A percentile compares a stretch with the other conserved stretches of the same genome.
Conservation (phyloP, 2,329 filamentous ascomycete genomes). For the Lasiodiplodia sp. region DNA sequence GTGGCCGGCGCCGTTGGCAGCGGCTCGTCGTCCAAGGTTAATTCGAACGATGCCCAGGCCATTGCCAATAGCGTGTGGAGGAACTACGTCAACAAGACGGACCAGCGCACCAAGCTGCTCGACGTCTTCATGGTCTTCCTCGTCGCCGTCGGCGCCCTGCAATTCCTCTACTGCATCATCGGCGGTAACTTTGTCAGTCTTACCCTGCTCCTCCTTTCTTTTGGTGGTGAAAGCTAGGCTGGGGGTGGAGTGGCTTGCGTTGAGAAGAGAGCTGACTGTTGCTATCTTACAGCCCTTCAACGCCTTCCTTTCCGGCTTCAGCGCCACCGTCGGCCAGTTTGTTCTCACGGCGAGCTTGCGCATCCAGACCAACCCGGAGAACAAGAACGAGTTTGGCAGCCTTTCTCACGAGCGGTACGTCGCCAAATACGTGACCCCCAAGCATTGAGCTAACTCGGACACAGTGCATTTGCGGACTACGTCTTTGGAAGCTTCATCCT, state of each 20-base stretch:
- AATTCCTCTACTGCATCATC: slow-evolving; percentile 91
- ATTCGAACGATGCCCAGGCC: slow-evolving; percentile 55
- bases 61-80: slow-evolving; percentile 75
- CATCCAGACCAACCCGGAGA: slow-evolving; percentile 88
- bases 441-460: slow-evolving; percentile 3
- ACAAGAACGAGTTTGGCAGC: slow-evolving; percentile 77
- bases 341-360: slow-evolving; percentile 89
- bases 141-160: slow-evolving; percentile 82
- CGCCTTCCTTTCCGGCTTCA: slow-evolving; percentile 95
- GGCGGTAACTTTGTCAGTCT: slow-evolving; percentile 89
- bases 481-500: slow-evolving; percentile 92
- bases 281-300: slow-evolving; percentile 82
- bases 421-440: slow-evolving; percentile 1
- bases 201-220: neutral
- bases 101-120: slow-evolving; percentile 89
- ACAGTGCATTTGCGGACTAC: slow-evolving; percentile 93
- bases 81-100: slow-evolving; percentile 80
- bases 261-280: neutral
- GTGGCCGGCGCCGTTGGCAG: slow-evolving; percentile 29
- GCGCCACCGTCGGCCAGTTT: slow-evolving; percentile 94
- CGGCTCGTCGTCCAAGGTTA: slow-evolving; percentile 34
- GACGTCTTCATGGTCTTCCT: slow-evolving; percentile 92
- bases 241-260: neutral
- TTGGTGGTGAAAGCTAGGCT: neutral
- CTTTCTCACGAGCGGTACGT: slow-evolving; percentile 81